Evolutionary conservation across 129 eudicot genomes (phyloP), one percentile per base, ranked within the genome.

Genomic region (Pulicaria dysenterica): DNA sequence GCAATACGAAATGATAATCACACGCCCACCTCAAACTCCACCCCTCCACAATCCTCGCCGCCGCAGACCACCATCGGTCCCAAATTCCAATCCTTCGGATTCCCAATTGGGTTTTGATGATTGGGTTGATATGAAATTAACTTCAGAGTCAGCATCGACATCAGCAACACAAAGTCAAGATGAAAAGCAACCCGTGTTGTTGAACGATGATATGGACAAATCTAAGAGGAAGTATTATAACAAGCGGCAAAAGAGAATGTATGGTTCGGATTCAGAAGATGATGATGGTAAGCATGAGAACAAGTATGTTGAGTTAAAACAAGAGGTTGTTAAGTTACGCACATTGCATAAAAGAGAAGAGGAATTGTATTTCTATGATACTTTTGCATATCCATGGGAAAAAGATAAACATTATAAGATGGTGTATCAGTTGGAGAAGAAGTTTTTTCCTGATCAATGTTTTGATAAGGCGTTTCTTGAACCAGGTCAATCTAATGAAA

Each of bases 391-490:
- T 57, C 98, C 98, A 2, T 94, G 98, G 98, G 98, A 94, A 82
- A 90, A 90, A 74, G 90, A 94, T 67, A 94, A 94, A 85, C 98
- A 94, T 88, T 94, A 94, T 69, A 94, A 84, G 80, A 94, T 94
- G 98, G 98, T 94, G 58, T 88, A 94, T 90, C 99, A 94, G 58
- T 82, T 94, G 96, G 99, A 94, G 91, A 94, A 94, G 89, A 90
- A 94, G 86, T 94, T 82, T 61, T 90, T 88, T 50, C 99, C 97
- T 73, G 96, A 86, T 73, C 97, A 94, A 74, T 81, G 96, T 76
- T 90, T 94, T 56, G 99, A 88, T 43, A 94, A 94, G 91, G 99
- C 99, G 4, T 94, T 94, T 90, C 83, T 90, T 50, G 89, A 84
- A 13, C 97, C 97, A 31, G 97, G 99, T 64, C 60, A 85, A 55